Conservation (phyloP, 2,329 filamentous ascomycete genomes). For the Delphinella strobiligena region DNA sequence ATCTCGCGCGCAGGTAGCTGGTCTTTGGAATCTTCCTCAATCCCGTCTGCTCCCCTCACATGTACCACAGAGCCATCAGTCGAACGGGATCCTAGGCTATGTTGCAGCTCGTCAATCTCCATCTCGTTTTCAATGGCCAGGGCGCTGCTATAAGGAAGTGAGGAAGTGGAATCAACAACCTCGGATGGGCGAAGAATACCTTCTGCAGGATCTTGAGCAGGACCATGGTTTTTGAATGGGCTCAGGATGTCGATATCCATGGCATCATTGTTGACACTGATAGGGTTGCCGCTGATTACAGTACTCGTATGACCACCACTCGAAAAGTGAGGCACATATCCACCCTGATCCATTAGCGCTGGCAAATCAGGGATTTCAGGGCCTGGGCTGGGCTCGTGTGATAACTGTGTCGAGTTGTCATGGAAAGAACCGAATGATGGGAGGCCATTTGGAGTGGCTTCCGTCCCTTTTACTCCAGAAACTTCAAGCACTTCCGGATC, state of each 20-base stretch:
- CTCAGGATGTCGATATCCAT: background rate
- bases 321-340: constrained; percentile 2
- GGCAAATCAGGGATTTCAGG: constrained; percentile 2
- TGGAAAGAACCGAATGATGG: background rate
- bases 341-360: constrained; percentile 7
- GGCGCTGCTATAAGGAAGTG: background rate
- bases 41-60: background rate
- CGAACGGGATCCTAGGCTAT: too few relatives aligned
- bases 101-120: background rate
- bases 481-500: too few relatives aligned
- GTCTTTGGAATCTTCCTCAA: background rate
- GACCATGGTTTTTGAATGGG: background rate
- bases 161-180: background rate
- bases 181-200: background rate
- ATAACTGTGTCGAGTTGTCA: background rate
- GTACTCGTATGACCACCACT: background rate
- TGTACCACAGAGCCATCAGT: too few relatives aligned
- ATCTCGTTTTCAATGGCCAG: background rate
- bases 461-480: too few relatives aligned
- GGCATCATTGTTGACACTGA: background rate
- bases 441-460: background rate
- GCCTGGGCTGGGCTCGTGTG: background rate
- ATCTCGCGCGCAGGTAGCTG: background rate
- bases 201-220: background rate
- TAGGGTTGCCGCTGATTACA: background rate